These are phyloP conservation scores for Avena atlantica DNA, from an alignment of 176 grass and related monocot genomes.

Conservation along the genomic window DNA sequence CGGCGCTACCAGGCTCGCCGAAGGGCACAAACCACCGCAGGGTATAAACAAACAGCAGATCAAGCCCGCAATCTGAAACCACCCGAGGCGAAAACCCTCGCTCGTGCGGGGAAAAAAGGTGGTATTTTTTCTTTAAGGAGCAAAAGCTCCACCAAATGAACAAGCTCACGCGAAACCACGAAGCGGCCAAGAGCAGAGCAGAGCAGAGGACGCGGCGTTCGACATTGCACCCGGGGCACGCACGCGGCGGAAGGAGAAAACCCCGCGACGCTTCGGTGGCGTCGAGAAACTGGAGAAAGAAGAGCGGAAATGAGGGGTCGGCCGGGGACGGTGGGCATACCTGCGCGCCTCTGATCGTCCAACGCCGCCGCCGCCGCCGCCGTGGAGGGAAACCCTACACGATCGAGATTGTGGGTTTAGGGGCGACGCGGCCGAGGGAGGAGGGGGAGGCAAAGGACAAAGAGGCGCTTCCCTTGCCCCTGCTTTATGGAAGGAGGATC, in stretches of 20 bases:
- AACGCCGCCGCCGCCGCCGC: not conserved
- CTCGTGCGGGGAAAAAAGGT: not conserved
- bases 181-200: constrained; percentile 20
- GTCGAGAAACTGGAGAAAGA: too few relatives aligned
- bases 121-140: not conserved
- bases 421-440: not conserved
- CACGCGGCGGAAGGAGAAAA: not conserved
- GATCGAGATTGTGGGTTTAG: constrained; percentile 17
- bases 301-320: not conserved
- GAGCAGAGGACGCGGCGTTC: not conserved
- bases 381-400: constrained; percentile 22
- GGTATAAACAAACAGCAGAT: too few relatives aligned
- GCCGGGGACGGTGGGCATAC: not conserved
- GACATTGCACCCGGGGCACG: not conserved
- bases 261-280: not conserved
- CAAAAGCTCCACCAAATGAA: not conserved
- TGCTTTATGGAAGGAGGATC: not conserved
- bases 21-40: not conserved
- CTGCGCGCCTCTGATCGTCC: constrained; percentile 16
- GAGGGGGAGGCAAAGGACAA: not conserved
- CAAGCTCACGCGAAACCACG: not conserved
- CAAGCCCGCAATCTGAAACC: too few relatives aligned
- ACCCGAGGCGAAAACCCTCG: not conserved
- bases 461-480: not conserved
- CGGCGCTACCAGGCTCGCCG: not conserved